Evolutionary conservation across 2,329 filamentous ascomycete genomes (phyloP).

Genomic region (Exophiala xenobiotica): DNA sequence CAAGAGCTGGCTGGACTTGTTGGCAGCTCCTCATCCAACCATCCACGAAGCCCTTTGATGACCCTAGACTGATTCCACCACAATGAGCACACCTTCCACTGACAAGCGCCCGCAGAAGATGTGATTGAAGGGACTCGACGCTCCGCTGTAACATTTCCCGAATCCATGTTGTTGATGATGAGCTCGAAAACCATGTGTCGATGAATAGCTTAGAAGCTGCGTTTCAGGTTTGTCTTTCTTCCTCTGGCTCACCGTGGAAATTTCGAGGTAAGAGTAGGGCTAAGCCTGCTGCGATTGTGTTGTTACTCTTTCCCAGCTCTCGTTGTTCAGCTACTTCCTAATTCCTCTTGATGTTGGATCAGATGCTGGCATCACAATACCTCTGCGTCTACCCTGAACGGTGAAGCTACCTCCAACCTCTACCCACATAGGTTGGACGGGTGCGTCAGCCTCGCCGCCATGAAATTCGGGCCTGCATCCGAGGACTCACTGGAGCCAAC

Average conservation of each 20-base stretch:
- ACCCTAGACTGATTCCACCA: conserved; percentile 10
- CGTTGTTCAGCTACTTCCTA: neutral
- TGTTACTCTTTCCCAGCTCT: conserved; percentile 7
- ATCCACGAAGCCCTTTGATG: conserved; percentile 7
- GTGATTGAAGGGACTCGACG: conserved; percentile 16
- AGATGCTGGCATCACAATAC: conserved; percentile 19
- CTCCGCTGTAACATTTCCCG: conserved; percentile 9
- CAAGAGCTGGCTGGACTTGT: conserved; percentile 13
- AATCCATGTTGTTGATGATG: neutral
- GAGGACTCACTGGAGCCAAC: conserved; percentile 23
- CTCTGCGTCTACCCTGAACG: conserved; percentile 3
- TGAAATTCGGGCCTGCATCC: conserved; percentile 12
- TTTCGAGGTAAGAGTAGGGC: conserved; percentile 10
- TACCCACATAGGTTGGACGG: conserved; percentile 5
- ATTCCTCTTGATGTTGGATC: conserved; percentile 3
- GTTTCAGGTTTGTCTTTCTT: conserved; percentile 5
- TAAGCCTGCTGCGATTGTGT: conserved; percentile 15
- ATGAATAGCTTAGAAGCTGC: conserved; percentile 1
- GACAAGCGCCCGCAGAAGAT: conserved; percentile 17
- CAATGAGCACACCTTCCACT: conserved; percentile 1
- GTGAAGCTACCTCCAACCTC: conserved; percentile 10
- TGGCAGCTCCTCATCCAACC: conserved; percentile 27
- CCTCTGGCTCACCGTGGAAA: conserved; percentile 3
- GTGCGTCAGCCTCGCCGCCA: conserved; percentile 7
- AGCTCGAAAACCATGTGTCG: neutral